A percentile compares a stretch with the other conserved stretches of the same genome.
phyloP scores from a whole-genome alignment of 2,329 filamentous ascomycete species.

The Exophiala mesophila region DNA sequence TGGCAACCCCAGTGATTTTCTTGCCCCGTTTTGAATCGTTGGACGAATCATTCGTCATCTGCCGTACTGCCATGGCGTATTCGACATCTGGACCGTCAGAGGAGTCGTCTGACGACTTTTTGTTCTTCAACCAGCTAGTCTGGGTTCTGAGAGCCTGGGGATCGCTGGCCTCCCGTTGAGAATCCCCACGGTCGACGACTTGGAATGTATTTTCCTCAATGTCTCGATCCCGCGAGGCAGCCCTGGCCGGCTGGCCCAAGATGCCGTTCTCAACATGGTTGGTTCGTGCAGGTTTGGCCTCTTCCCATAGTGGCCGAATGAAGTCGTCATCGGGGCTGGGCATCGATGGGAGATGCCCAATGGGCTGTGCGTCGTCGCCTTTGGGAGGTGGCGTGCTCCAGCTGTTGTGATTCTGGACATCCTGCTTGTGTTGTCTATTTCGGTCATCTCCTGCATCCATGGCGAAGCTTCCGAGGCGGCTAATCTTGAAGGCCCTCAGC shows the following conservation, averaged over 20 bases:
- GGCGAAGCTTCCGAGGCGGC: conserved; percentile 27
- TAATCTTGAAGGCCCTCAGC: conserved; percentile 27
- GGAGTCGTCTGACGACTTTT: conserved; percentile 18
- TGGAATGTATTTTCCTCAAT: conserved; percentile 22
- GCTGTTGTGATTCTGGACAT: conserved; percentile 17
- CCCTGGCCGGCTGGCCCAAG: conserved; percentile 14
- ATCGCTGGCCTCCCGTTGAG: conserved; percentile 22
- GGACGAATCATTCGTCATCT: conserved; percentile 22
- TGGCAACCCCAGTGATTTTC: conserved; percentile 8
- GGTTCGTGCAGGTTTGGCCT: conserved; percentile 14
- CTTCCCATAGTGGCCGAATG: conserved; percentile 16
- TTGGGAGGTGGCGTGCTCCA: conserved; percentile 20
- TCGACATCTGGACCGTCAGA: conserved; percentile 22
- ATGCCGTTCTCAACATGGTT: conserved; percentile 17
- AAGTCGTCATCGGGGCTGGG: conserved; percentile 20
- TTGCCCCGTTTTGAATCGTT: conserved; percentile 13
- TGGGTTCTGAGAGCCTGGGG: conserved; percentile 14
- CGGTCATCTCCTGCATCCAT: conserved; percentile 20
- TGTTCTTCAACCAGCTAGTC: conserved; percentile 15
- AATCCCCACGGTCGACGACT: conserved; percentile 21
- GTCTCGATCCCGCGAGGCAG: conserved; percentile 25
- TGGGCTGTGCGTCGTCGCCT: conserved; percentile 14
- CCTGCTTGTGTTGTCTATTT: conserved; percentile 21
- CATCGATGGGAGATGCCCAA: conserved; percentile 11
- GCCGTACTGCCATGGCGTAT: conserved; percentile 24